Base-by-base conservation (phyloP, 1,284 basidiomycete genomes). In the Cutaneotrichosporon sp. region DNA sequence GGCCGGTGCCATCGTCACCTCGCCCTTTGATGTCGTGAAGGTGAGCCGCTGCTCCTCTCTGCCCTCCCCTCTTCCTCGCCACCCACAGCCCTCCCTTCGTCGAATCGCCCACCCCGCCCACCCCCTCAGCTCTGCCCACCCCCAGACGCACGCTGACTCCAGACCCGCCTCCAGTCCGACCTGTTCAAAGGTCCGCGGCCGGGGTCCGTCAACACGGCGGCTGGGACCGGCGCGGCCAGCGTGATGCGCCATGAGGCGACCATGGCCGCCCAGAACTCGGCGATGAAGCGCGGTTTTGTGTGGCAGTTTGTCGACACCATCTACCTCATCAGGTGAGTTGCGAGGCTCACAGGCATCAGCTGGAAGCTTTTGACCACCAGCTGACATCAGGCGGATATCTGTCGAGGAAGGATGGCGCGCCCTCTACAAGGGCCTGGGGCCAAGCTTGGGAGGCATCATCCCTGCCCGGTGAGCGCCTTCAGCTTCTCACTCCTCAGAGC, bases 1-100 rank as follows among this genome's bases (percentile, higher is more conserved):
- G 95, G 92, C 92, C 73, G 97, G 95, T 49, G 94, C 94, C 11
- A 91, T 97, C 67, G 89, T 98, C 10, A 99, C 95, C 0, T 93
- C 92, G 38, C 95, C 95, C 0, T 94, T 99, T 70, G 95, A 99
- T 78, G 92, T 99, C 29, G 95, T 99, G 69, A 99, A 99, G 81
- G 75, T 77, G 62, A 66, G 70, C 36, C 20, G n/a, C 29, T 18
- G 20, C 29, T 29, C 29, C 29, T 9, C 29, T 29, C 29, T 29
- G 5, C 29, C 29, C 29, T 29, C 29, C 29, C 29, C 29, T 9
- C 9, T 29, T 29, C 29, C 29, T n/a, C n/a, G n/a, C n/a, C n/a
- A n/a, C n/a, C n/a, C n/a, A n/a, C n/a, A n/a, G n/a, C n/a, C n/a
- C n/a, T n/a, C n/a, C n/a, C n/a, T n/a, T n/a, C n/a, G n/a, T n/a